Evolutionary conservation across 1,284 basidiomycete genomes (phyloP).

Genomic region (Coniferiporia sulphurascens): DNA sequence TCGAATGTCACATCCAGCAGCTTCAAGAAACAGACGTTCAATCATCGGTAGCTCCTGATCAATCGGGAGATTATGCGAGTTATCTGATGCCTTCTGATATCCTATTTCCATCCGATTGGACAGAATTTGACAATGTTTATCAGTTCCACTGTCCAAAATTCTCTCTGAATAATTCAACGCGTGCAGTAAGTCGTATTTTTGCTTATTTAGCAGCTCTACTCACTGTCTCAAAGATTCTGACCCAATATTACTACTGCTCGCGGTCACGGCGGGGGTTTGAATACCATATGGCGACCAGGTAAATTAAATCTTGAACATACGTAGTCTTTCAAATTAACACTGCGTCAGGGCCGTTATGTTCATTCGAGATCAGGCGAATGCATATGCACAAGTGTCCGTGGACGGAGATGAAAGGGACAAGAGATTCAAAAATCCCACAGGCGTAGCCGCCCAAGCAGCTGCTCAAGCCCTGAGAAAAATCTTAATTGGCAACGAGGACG

Average conservation of each 20-base stretch:
- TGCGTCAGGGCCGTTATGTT: conserved; percentile 70
- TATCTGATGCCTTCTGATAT: conserved; percentile 66
- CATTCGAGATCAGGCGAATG: conserved; percentile 72
- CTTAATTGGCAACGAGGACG: conserved; percentile 46
- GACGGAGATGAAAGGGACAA: conserved; percentile 30
- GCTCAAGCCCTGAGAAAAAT: conserved; percentile 60
- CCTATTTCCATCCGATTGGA: conserved; percentile 68
- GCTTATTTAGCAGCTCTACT: background rate
- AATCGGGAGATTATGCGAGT: conserved; percentile 27
- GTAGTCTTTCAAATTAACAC: background rate
- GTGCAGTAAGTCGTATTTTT: conserved; percentile 27
- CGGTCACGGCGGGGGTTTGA: conserved; percentile 72
- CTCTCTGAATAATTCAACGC: conserved; percentile 74
- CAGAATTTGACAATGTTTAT: conserved; percentile 86
- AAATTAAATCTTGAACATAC: conserved; percentile 22
- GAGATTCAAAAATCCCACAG: conserved; percentile 31
- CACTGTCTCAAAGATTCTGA: conserved; percentile 55
- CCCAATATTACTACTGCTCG: conserved; percentile 89
- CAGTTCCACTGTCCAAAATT: conserved; percentile 87
- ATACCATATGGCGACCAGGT: conserved; percentile 87
- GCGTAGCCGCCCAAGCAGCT: conserved; percentile 51
- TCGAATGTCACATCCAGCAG: conserved; percentile 58
- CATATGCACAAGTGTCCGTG: conserved; percentile 26
- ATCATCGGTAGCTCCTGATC: conserved; percentile 27
- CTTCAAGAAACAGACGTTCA: conserved; percentile 39